A percentile compares a stretch with the other conserved stretches of the same genome.
Evolutionary conservation across 1,139 yeast species (phyloP).

Genomic region (Yamadazyma friedrichii): DNA sequence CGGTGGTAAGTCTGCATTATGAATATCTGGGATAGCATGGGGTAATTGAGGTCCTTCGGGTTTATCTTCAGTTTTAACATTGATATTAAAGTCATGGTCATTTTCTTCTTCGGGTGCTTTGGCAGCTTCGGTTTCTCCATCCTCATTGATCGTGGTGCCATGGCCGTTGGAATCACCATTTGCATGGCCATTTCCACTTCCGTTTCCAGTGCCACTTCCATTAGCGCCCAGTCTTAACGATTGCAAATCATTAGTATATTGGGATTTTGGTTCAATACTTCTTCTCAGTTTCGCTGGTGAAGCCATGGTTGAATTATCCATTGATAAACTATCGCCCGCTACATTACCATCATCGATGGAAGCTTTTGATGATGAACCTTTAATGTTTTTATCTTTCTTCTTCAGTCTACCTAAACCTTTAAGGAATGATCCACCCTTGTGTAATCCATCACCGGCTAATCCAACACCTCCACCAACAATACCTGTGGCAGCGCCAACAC

Average conservation of each 20-base stretch:
- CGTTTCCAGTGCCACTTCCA: not conserved
- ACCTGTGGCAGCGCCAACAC: conserved; percentile 39
- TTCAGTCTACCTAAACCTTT: conserved; percentile 32
- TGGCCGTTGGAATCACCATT: not conserved
- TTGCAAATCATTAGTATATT: conserved; percentile 23
- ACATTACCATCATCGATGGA: conserved; percentile 3
- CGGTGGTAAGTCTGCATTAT: conserved; percentile 37
- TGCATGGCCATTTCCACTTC: not conserved
- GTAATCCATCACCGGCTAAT: conserved; percentile 42
- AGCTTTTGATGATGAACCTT: not conserved
- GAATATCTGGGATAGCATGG: conserved; percentile 36
- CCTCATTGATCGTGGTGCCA: not conserved
- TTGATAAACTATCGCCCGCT: conserved; percentile 1
- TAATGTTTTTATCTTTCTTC: conserved; percentile 14
- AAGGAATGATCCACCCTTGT: conserved; percentile 43
- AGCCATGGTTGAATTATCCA: conserved; percentile 6
- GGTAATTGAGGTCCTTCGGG: conserved; percentile 5
- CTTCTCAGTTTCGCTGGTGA: conserved; percentile 7
- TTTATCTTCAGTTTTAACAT: conserved; percentile 3
- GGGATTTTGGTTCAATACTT: conserved; percentile 11
- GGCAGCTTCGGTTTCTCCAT: not conserved
- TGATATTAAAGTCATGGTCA: not conserved
- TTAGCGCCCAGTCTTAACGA: conserved; percentile 22
- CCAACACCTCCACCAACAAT: conserved; percentile 24
- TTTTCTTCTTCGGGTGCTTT: not conserved